Evolutionary conservation across 768 basidiomycete species (phyloP).

Genomic region (Hypsizygus marmoreus): DNA sequence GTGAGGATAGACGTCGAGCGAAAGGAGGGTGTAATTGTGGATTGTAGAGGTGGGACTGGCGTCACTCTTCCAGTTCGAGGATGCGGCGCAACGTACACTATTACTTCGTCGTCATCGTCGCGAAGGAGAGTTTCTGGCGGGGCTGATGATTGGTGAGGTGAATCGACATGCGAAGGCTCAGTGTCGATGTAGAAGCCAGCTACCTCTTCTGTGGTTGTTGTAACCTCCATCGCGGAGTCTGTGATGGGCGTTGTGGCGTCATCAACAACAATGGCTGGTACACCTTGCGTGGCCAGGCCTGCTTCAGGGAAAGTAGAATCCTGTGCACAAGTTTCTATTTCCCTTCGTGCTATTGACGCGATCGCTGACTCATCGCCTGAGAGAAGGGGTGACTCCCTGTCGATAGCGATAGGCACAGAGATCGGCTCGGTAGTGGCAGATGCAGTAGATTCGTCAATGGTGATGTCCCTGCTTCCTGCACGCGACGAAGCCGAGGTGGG

Average conservation of each 20-base stretch:
- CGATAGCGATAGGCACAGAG: no score
- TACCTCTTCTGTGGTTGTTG: background rate
- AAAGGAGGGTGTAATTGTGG: conserved; percentile 7
- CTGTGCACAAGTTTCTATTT: no score
- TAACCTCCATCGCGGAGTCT: background rate
- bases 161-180: conserved; percentile 24
- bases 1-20: conserved; percentile 25
- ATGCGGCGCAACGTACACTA: conserved; percentile 79
- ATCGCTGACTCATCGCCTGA: no score
- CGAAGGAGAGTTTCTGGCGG: conserved; percentile 18
- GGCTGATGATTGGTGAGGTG: conserved; percentile 13
- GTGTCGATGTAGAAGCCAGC: conserved; percentile 44
- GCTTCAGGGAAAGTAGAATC: no score
- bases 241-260: background rate
- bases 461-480: background rate
- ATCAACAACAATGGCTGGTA: no score
- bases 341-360: no score
- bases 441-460: no score
- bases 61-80: conserved; percentile 42
- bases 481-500: background rate
- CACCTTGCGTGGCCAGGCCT: no score
- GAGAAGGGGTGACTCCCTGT: no score
- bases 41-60: conserved; percentile 9
- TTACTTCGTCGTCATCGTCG: conserved; percentile 62
- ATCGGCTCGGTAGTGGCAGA: no score